phyloP scores from a whole-genome alignment of 2,329 filamentous ascomycete species.

The Myrmaecium sp. region DNA sequence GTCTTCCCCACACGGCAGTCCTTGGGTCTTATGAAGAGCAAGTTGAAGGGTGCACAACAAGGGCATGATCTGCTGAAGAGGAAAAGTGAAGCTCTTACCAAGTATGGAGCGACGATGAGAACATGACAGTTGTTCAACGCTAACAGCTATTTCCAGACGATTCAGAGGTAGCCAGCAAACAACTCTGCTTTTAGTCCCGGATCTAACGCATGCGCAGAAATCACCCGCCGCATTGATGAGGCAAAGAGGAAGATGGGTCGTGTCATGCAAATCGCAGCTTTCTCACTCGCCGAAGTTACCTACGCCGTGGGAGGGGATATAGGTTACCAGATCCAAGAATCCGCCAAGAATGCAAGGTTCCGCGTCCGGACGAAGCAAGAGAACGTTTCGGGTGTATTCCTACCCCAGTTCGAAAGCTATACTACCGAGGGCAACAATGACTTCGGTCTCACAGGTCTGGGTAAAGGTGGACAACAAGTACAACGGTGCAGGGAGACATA shows the following conservation, averaged over 20 bases:
- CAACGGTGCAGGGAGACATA: conserved; percentile 93
- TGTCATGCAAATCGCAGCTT: conserved; percentile 97
- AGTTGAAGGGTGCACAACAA: conserved; percentile 64
- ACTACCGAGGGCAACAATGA: conserved; percentile 81
- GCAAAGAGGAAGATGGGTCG: conserved; percentile 98
- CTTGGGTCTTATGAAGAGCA: conserved; percentile 90
- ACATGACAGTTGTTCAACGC: conserved; percentile 8
- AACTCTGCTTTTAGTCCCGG: conserved; percentile 3
- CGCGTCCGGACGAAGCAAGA: conserved; percentile 89
- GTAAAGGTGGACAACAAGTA: conserved; percentile 94
- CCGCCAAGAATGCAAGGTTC: conserved; percentile 82
- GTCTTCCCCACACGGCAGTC: conserved; percentile 98
- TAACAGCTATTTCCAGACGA: conserved; percentile 37
- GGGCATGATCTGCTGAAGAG: conserved; percentile 91
- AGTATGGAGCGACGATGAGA: conserved; percentile 37
- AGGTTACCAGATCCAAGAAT: conserved; percentile 93
- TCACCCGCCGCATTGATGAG: conserved; percentile 92
- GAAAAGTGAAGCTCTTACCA: conserved; percentile 95
- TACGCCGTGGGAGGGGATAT: conserved; percentile 92
- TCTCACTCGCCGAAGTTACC: conserved; percentile 91
- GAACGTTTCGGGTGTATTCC: conserved; percentile 91
- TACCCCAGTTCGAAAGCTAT: conserved; percentile 87
- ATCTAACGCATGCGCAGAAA: conserved; percentile 41
- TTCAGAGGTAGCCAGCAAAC: conserved; percentile 54
- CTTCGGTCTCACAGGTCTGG: conserved; percentile 86